phyloP scores from a whole-genome alignment of 1,284 basidiomycete genomes.

The Heterobasidion annosum region DNA sequence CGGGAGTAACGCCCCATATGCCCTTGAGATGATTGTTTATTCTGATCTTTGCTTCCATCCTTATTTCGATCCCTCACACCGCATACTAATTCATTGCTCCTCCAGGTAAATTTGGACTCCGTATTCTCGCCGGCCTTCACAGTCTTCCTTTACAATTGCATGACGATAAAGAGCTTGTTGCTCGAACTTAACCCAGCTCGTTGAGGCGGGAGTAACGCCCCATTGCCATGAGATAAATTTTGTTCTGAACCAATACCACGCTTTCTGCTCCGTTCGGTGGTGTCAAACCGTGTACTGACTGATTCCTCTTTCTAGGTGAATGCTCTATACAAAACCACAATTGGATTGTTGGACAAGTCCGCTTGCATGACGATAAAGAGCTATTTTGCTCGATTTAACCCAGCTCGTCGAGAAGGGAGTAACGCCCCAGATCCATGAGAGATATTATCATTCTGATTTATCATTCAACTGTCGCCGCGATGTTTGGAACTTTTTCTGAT shows the following conservation, averaged over 20 bases:
- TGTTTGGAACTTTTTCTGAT: not conserved
- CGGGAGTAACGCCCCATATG: conserved; percentile 57
- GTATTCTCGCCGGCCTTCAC: no score
- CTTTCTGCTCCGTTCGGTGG: no score
- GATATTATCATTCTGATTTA: conserved; percentile 28
- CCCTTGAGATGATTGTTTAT: conserved; percentile 44
- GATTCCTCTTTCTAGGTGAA: conserved; percentile 11
- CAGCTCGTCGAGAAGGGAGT: conserved; percentile 20
- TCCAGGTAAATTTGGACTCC: conserved; percentile 12
- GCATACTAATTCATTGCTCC: conserved; percentile 5
- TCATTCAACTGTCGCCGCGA: not conserved
- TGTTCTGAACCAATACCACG: not conserved
- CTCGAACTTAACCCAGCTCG: conserved; percentile 49
- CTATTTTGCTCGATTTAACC: conserved; percentile 50
- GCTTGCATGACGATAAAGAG: conserved; percentile 54
- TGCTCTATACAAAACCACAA: not conserved
- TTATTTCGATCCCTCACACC: not conserved
- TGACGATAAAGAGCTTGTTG: conserved; percentile 59
- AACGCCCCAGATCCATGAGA: conserved; percentile 43
- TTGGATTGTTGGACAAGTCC: not conserved
- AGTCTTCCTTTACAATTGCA: conserved; percentile 9
- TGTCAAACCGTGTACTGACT: not conserved
- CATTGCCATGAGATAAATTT: conserved; percentile 45
- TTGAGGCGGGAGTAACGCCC: conserved; percentile 5
- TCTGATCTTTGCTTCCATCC: conserved; percentile 28